These are phyloP conservation scores for Lentinus brumalis DNA, from an alignment of 768 basidiomycete genomes.

Conservation along the genomic window DNA sequence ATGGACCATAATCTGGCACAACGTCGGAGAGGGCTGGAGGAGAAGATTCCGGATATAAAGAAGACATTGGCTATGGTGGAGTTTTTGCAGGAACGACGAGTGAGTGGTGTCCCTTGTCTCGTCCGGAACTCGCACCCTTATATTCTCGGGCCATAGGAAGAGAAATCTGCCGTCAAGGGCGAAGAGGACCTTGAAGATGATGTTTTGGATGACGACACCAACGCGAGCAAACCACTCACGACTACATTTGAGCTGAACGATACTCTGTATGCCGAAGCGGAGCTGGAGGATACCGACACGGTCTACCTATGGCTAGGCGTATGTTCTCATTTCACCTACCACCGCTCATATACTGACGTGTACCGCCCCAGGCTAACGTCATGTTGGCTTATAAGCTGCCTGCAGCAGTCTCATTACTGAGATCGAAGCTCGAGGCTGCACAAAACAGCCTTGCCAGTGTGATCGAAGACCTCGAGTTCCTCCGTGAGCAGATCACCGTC, in stretches of 20 bases:
- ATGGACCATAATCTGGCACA: constrained; percentile 90
- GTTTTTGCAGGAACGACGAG: constrained; percentile 71
- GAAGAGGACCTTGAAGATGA: constrained; percentile 45
- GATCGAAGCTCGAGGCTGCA: constrained; percentile 74
- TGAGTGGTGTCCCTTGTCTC: constrained; percentile 28
- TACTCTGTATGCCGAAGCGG: constrained; percentile 91
- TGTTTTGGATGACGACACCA: constrained; percentile 42
- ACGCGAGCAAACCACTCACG: constrained; percentile 60
- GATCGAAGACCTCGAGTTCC: constrained; percentile 87
- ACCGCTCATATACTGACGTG: constrained; percentile 1
- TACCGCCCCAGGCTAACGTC: constrained; percentile 77
- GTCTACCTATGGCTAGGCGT: constrained; percentile 98
- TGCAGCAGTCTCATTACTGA: constrained; percentile 72
- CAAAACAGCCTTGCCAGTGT: constrained; percentile 65
- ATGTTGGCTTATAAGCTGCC: constrained; percentile 93
- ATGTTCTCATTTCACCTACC: constrained; percentile 32
- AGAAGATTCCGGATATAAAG: constrained; percentile 95
- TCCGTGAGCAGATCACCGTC: constrained; percentile 92
- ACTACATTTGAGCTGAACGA: constrained; percentile 97
- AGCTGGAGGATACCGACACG: constrained; percentile 81
- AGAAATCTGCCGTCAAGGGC: constrained; percentile 48
- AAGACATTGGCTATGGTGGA: constrained; percentile 92
- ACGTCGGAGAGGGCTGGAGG: constrained; percentile 76
- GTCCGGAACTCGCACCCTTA: not conserved
- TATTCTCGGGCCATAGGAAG: constrained; percentile 47